Base-by-base conservation (phyloP, 306 rosid genomes). In the Erythrophleum fordii region DNA sequence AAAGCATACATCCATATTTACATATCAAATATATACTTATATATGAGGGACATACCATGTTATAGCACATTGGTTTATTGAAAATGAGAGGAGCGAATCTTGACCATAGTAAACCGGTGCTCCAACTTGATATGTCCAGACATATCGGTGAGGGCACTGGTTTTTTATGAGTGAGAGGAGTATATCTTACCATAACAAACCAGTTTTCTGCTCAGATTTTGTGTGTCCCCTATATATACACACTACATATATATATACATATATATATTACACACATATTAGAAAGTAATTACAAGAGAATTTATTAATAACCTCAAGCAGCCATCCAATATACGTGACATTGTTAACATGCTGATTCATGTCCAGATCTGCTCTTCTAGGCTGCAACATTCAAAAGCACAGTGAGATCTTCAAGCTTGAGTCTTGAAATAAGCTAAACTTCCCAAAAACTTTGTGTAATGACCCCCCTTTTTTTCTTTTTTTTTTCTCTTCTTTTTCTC, bases 291-390 rank as follows among this genome's bases (percentile, higher is more conserved):
- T 6, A 10, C 61, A 77, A 65, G 8, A 59, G 76, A 59, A 0
- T 6, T 20, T 20, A 23, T 23, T 34, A 82, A 84, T 75, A 82
- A 91, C 99, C 97, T 95, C 97, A 71, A 95, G 92, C 77, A 95
- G 93, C 99, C 99, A 95, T 85, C 96, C 99, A 61, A 93, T 90
- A 79, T 93, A 93, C 56, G 92, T 78, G 77, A 95, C 99, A 51
- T 95, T 95, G 87, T 93, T 95, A 83, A 95, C 98, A 85, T 93
- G 98, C 80, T 86, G 97, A 81, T 95, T 95, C 99, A 91, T 93
- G 89, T 95, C 98, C 39, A 95, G 85, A 87, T 95, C 98, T 28
- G 96, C 97, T 88, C 99, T 89, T 81, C 98, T 83, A 12, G 98
- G 97, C 99, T 95, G 94, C 81, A 82, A 77, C 17, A 77, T 84